These are phyloP conservation scores for Clavispora vitiphila DNA, from an alignment of 805 yeast species.

Conservation along the genomic window DNA sequence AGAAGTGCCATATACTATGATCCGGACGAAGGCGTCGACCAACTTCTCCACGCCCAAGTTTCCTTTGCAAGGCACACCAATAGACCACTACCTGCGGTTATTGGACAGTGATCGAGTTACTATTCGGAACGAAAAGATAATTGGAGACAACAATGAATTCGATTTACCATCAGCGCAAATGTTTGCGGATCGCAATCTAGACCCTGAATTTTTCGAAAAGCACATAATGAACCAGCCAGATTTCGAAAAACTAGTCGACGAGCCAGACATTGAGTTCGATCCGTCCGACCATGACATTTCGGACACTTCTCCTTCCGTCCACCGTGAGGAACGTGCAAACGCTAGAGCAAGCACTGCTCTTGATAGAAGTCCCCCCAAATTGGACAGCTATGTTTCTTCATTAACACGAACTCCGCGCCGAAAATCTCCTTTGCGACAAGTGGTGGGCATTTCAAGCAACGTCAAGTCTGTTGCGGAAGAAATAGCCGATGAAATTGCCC, in stretches of 20 bases:
- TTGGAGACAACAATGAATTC: slow-evolving; percentile 18
- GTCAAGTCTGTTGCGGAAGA: slow-evolving; percentile 3
- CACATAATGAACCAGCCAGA: not conserved
- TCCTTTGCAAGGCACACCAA: not conserved
- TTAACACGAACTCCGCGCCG: slow-evolving; percentile 7
- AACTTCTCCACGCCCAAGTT: not conserved
- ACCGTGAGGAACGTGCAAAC: slow-evolving; percentile 1
- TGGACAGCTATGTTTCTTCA: not conserved
- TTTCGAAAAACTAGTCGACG: not conserved
- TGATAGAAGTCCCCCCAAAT: not conserved
- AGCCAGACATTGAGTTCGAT: slow-evolving; percentile 22
- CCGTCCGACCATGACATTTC: slow-evolving; percentile 18
- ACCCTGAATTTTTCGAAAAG: not conserved
- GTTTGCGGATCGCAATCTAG: not conserved
- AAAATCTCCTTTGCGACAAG: slow-evolving; percentile 13
- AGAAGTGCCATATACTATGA: too few species aligned
- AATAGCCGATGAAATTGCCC: slow-evolving; percentile 10
- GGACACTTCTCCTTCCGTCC: not conserved
- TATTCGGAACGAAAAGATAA: slow-evolving; percentile 15
- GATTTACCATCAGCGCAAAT: not conserved
- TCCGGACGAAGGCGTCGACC: not conserved
- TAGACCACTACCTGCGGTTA: not conserved
- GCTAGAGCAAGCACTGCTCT: not conserved
- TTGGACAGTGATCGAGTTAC: not conserved
- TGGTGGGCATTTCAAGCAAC: slow-evolving; percentile 4